A percentile compares a stretch with the other conserved stretches of the same genome.
Evolutionary conservation across 2,329 filamentous ascomycete genomes (phyloP).

Genomic region (Beauveria rudraprayagi): DNA sequence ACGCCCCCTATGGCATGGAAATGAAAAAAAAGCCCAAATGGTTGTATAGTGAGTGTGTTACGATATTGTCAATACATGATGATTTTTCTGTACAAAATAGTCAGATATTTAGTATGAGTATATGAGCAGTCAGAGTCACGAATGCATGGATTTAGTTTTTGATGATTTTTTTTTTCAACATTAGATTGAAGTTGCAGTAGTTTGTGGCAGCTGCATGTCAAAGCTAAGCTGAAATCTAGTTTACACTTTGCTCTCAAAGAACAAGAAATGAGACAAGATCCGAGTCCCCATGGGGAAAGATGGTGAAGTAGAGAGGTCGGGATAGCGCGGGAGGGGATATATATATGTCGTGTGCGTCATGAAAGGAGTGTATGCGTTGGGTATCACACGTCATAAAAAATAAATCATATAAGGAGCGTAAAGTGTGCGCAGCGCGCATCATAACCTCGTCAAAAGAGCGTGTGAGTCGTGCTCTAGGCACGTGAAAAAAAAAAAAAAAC

Average conservation of each 20-base stretch:
- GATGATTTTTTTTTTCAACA: not conserved
- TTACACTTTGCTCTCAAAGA: not conserved
- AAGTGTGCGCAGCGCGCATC: not conserved
- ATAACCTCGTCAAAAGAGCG: not conserved
- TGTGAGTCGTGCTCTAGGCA: not conserved
- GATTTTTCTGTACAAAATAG: not conserved
- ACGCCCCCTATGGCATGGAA: not conserved
- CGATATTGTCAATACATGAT: not conserved
- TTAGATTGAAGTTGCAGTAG: not conserved
- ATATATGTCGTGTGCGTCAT: slow-evolving; percentile 1
- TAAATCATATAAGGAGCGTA: slow-evolving; percentile 3
- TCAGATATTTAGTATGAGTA: not conserved
- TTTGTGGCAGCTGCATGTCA: not conserved
- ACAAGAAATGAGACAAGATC: not conserved
- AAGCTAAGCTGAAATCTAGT: not conserved
- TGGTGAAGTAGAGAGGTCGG: not conserved
- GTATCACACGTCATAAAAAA: slow-evolving; percentile 1
- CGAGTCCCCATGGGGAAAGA: not conserved
- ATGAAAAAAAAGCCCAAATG: not conserved
- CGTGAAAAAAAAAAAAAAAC: not conserved
- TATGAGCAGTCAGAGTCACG: not conserved
- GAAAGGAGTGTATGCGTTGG: slow-evolving; percentile 1
- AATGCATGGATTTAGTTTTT: not conserved
- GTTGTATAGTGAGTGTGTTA: not conserved
- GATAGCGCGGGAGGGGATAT: not conserved